Conservation (phyloP, 805 yeast genomes). For the Nakazawaea ishiwadae region DNA sequence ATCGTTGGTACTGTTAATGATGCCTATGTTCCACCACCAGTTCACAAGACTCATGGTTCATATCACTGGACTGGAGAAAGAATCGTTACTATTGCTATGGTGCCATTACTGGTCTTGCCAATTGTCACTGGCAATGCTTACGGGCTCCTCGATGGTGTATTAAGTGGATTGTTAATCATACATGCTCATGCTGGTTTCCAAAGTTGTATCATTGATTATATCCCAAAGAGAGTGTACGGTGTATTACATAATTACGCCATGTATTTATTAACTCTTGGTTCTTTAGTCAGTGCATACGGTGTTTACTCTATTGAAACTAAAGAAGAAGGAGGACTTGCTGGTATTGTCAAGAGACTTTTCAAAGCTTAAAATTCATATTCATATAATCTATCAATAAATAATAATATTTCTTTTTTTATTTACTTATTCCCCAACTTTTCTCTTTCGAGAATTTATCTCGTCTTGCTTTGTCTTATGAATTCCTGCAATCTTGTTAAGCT, state of each 20-base stretch:
- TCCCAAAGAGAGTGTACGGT: constrained; percentile 84
- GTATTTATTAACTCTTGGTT: constrained; percentile 66
- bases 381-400: not conserved
- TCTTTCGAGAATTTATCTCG: constrained; percentile 4
- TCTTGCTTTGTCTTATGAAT: not conserved
- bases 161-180: constrained; percentile 60
- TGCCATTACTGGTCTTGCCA: constrained; percentile 77
- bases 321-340: constrained; percentile 60
- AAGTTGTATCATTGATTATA: constrained; percentile 89
- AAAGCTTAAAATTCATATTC: constrained; percentile 17
- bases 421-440: constrained; percentile 10
- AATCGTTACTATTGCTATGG: constrained; percentile 58
- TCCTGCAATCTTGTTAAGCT: not conserved
- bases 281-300: constrained; percentile 70
- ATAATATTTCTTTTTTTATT: not conserved
- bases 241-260: constrained; percentile 65
- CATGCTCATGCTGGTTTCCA: constrained; percentile 87
- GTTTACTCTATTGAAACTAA: constrained; percentile 75
- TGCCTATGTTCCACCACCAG: constrained; percentile 64
- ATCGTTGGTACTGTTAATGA: constrained; percentile 94
- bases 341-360: constrained; percentile 31
- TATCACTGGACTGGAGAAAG: constrained; percentile 94
- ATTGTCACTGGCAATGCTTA: constrained; percentile 67
- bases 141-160: constrained; percentile 68
- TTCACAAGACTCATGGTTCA: constrained; percentile 70